Base-by-base conservation (phyloP, 768 basidiomycete species). In the Ephemerocybe angulata region DNA sequence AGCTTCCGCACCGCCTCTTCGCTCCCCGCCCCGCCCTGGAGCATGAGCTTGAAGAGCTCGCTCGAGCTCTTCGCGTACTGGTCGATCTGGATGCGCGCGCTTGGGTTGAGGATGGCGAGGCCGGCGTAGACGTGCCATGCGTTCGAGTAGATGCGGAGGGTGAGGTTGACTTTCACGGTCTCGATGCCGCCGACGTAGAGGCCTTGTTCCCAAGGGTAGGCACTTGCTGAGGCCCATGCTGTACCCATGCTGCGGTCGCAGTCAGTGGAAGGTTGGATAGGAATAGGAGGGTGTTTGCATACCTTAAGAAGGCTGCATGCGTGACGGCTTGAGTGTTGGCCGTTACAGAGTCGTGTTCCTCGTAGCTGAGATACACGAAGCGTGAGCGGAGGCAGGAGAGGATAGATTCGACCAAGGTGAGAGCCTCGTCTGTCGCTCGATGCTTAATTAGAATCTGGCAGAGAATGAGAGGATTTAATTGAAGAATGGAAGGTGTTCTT, bases 101-200 rank as follows among this genome's bases (percentile, higher is more conserved):
- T 86, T 3, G 96, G 96, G 69, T 99, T 99, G 58, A 99, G 82
- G 67, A 98, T 92, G 1, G 96, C 96, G n/a, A 99, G 82, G 2
- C 96, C 97, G 17, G 96, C 96, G 67, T 99, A 99, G 65, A 99
- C 96, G 72, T 99, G 96, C 94, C 94, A 99, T 57, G 93, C 88
- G 70, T 94, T 97, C 41, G 92, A 82, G 70, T 98, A 99, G 63
- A 99, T 98, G 0, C 97, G 91, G 17, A 97, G 82, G 59, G 90
- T 86, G 70, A 98, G 88, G 77, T 99, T 99, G 62, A 93, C 94
- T 19, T 72, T 99, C 62, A 93, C 93, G 1, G 93, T 95, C 69
- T 99, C 97, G 62, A 99, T 94, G 0, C 97, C 97, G 22, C 94
- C 92, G 28, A 97, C 92, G 70, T 98, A 98, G 46, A 90, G 84